Conservation (phyloP, 2,329 filamentous ascomycete species). For the Cercospora nicotianae region DNA sequence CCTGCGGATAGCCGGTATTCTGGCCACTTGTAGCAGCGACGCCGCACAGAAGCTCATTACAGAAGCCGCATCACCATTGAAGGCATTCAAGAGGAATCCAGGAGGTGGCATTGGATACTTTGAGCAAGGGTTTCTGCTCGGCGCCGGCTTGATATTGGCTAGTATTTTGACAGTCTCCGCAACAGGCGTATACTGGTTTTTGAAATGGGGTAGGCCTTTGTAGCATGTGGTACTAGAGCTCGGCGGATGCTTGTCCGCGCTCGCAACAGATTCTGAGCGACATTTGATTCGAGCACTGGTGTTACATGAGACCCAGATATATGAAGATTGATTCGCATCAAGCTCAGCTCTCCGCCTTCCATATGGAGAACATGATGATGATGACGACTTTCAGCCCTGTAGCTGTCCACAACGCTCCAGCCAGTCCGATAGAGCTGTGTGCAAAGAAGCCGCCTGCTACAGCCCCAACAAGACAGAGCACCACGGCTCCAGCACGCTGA, state of each 20-base stretch:
- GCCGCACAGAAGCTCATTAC: constrained; percentile 24
- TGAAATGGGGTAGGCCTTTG: constrained; percentile 19
- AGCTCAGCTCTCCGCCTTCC: constrained; percentile 39
- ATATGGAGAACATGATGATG: constrained; percentile 45
- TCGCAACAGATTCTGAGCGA: not conserved
- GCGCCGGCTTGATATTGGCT: constrained; percentile 38
- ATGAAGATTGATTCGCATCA: not conserved
- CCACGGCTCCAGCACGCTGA: constrained; percentile 52
- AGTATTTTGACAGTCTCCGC: constrained; percentile 27
- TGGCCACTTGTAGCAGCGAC: constrained; percentile 16
- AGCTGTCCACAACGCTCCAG: constrained; percentile 53
- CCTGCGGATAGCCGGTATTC: constrained; percentile 5
- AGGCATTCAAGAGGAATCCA: constrained; percentile 38
- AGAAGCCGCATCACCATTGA: constrained; percentile 30
- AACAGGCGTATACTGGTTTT: constrained; percentile 22
- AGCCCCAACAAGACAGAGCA: constrained; percentile 56
- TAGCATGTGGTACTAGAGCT: not conserved
- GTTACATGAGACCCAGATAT: not conserved
- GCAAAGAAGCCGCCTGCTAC: constrained; percentile 57
- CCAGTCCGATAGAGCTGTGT: constrained; percentile 53
- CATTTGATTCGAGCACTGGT: not conserved
- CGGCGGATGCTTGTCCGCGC: not conserved
- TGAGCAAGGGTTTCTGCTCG: constrained; percentile 42
- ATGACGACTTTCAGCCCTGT: constrained; percentile 43
- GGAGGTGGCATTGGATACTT: constrained; percentile 42